These are phyloP conservation scores for Nannochloropsis salina DNA, from an alignment of 108 stramenopile genomes.

Conservation along the genomic window DNA sequence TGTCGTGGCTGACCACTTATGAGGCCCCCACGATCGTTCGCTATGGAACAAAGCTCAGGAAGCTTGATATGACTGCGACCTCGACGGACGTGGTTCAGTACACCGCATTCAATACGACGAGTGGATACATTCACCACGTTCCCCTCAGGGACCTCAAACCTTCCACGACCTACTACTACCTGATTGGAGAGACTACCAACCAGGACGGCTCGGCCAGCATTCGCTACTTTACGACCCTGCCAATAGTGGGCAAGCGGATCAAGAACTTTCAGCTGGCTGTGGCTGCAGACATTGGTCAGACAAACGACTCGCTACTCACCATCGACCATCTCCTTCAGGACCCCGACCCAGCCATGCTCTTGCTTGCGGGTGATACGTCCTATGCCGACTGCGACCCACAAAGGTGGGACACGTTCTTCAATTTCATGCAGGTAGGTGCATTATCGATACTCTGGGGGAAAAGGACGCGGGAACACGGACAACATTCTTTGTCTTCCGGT, in stretches of 20 bases:
- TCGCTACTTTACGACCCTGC: slow-evolving; percentile 30
- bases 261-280: slow-evolving; percentile 28
- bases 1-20: no score
- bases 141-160: slow-evolving; percentile 31
- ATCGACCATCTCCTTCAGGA: slow-evolving; percentile 30
- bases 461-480: no score
- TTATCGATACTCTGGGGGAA: no score
- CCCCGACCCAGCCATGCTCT: slow-evolving; percentile 22
- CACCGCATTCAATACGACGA: not conserved
- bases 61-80: no score
- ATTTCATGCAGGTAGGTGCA: no score
- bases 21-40: no score
- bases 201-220: slow-evolving; percentile 15
- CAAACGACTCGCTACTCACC: slow-evolving; percentile 32
- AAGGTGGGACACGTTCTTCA: not conserved
- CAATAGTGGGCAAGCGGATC: slow-evolving; percentile 22
- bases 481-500: no score
- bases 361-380: slow-evolving; percentile 42
- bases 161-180: slow-evolving; percentile 34
- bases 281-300: slow-evolving; percentile 46
- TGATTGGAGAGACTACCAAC: slow-evolving; percentile 20
- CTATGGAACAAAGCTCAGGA: no score
- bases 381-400: slow-evolving; percentile 49
- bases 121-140: slow-evolving; percentile 40
- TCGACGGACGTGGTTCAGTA: no score